Conservation (phyloP, 1,284 basidiomycete species). For the Porodaedalea pini region DNA sequence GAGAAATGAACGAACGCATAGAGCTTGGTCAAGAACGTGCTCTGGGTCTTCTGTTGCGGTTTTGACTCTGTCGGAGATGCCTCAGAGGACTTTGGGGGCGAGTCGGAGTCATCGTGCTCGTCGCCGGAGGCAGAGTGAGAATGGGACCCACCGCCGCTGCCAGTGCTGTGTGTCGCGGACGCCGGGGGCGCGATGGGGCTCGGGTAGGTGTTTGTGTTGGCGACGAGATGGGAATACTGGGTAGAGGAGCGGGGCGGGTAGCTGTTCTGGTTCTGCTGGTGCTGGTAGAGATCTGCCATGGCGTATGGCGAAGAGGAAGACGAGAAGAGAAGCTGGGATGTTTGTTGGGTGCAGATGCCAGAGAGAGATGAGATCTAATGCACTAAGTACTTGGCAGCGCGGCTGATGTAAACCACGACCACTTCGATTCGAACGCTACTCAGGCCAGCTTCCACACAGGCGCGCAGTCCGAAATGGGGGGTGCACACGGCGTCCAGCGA, state of each 20-base stretch:
- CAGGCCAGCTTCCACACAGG: not conserved
- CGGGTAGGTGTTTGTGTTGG: constrained; percentile 32
- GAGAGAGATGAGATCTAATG: constrained; percentile 7
- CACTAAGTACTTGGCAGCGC: constrained; percentile 6
- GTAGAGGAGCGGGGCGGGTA: constrained; percentile 28
- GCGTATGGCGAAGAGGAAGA: constrained; percentile 18
- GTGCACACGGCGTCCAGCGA: no score
- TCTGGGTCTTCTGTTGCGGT: constrained; percentile 51
- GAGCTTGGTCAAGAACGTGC: constrained; percentile 88
- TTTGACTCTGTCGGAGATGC: constrained; percentile 48
- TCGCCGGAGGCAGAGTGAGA: constrained; percentile 16
- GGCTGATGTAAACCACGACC: not conserved
- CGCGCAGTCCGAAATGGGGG: no score
- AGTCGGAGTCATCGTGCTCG: constrained; percentile 29
- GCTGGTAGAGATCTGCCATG: constrained; percentile 20
- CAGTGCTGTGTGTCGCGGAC: constrained; percentile 8
- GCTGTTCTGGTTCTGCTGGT: constrained; percentile 1
- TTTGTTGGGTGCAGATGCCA: no score
- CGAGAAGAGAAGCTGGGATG: constrained; percentile 7
- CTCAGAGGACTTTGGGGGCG: constrained; percentile 42
- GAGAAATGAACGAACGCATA: constrained; percentile 62
- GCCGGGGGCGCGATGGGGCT: constrained; percentile 9
- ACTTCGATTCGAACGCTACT: no score
- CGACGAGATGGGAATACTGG: constrained; percentile 41
- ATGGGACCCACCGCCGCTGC: constrained; percentile 14